Evolutionary conservation across 371 early-diverging fungal species (phyloP), one percentile per base, ranked within the genome.

Genomic region (Fennellomyces sp.): DNA sequence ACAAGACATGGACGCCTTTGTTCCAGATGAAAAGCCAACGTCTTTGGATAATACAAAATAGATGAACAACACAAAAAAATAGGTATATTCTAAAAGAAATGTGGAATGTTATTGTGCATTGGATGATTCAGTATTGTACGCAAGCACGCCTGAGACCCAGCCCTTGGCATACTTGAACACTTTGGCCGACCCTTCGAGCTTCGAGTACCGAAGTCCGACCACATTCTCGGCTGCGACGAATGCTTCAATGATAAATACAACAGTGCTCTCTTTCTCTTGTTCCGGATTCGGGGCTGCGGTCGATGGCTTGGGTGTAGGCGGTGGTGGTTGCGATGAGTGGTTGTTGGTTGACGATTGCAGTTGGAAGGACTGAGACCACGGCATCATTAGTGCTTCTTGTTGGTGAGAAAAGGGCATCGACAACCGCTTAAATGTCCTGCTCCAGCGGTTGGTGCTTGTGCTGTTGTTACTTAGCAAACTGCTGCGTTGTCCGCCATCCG

Each of bases 141-240:
- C 70, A 21, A 78, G 65, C 0, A 74, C 76, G 27, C 69, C 72
- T 15, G 60, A 68, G 29, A 79, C 65, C 80, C 80, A 79, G 25
- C 76, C 76, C 50, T 65, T 74, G 12, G 76, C 80, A 26, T 76
- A 59, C 21, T 73, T 71, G 41, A 76, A 79, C 23, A 79, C 80
- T 56, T 76, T 76, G 31, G 66, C 65, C 0, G 80, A 76, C 6
- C 80, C 80, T 36, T 76, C 69, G 5, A 67, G 19, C 31, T 74
- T 73, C 1, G 72, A 65, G 19, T 76, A 57, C 19, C 72, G 67
- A 7, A 79, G 41, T 21, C 68, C 76, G 0, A 66, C 54, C 10
- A 54, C 55, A 70, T 45, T 28, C 69, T 58, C 30, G 19, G 60
- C 45, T 11, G 50, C 36, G 53, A 72, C 65, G 35, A 70, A 64